phyloP scores from a whole-genome alignment of 345 rosid genomes.

The Salix viminalis region DNA sequence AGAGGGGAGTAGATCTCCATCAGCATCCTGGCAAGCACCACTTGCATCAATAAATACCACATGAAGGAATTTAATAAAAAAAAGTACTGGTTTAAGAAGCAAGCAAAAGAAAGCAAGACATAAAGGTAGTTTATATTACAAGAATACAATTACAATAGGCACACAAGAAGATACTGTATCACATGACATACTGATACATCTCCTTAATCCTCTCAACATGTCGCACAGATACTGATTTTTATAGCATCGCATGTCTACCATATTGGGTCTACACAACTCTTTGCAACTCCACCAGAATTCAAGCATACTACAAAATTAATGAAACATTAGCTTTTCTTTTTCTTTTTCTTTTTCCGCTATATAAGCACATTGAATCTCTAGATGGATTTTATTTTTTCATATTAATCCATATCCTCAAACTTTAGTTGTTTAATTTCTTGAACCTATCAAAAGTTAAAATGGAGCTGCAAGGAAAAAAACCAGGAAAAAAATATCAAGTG shows the following conservation, averaged over 20 bases:
- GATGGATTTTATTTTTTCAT: not conserved
- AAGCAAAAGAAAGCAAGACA: not conserved
- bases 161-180: not conserved
- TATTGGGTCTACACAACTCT: not conserved
- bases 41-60: slow-evolving; percentile 18
- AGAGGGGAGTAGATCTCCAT: slow-evolving; percentile 71
- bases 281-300: not conserved
- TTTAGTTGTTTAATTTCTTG: not conserved
- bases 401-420: not conserved
- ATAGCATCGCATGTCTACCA: not conserved
- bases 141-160: not conserved
- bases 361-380: not conserved
- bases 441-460: not conserved
- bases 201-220: not conserved
- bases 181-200: not conserved
- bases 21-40: slow-evolving; percentile 61
- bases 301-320: not conserved
- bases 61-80: not conserved
- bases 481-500: not conserved
- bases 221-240: not conserved
- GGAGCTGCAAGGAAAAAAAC: slow-evolving; percentile 1
- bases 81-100: not conserved
- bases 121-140: not conserved
- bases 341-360: not conserved
- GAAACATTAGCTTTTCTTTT: not conserved